These are phyloP conservation scores for Talaromyces adpressus DNA, from an alignment of 495 filamentous ascomycete species.

Conservation along the genomic window DNA sequence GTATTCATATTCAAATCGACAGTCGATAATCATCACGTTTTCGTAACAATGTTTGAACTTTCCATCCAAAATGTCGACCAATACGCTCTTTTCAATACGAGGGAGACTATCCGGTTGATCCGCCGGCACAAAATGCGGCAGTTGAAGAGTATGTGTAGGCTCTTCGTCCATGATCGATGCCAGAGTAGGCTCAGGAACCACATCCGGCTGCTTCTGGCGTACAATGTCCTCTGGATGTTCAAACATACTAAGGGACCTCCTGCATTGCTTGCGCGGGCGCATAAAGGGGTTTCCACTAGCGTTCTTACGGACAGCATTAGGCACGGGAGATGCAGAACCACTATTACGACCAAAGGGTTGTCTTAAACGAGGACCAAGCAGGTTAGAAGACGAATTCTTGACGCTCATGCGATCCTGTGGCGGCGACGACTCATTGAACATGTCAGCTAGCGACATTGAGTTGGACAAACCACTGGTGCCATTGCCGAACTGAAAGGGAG, in stretches of 20 bases:
- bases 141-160: slow-evolving; percentile 57
- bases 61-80: slow-evolving; percentile 81
- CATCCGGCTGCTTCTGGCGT: slow-evolving; percentile 54
- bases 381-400: slow-evolving; percentile 23
- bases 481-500: slow-evolving; percentile 70
- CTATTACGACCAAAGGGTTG: slow-evolving; percentile 48
- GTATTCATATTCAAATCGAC: slow-evolving; percentile 98
- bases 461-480: slow-evolving; percentile 47
- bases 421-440: slow-evolving; percentile 66
- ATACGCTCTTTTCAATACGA: slow-evolving; percentile 71
- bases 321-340: slow-evolving; percentile 62
- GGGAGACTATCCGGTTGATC: slow-evolving; percentile 78
- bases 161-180: slow-evolving; percentile 73
- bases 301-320: slow-evolving; percentile 60
- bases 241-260: slow-evolving; percentile 95
- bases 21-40: slow-evolving; percentile 81
- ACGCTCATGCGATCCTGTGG: slow-evolving; percentile 51
- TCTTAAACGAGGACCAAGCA: slow-evolving; percentile 52
- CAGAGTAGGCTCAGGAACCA: slow-evolving; percentile 46
- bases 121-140: slow-evolving; percentile 80
- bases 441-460: slow-evolving; percentile 64
- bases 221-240: slow-evolving; percentile 85
- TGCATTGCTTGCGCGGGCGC: slow-evolving; percentile 79
- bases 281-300: slow-evolving; percentile 53
- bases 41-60: slow-evolving; percentile 69